Evolutionary conservation across 108 stramenopile genomes (phyloP).

Genomic region (Conticribra weissflogii): DNA sequence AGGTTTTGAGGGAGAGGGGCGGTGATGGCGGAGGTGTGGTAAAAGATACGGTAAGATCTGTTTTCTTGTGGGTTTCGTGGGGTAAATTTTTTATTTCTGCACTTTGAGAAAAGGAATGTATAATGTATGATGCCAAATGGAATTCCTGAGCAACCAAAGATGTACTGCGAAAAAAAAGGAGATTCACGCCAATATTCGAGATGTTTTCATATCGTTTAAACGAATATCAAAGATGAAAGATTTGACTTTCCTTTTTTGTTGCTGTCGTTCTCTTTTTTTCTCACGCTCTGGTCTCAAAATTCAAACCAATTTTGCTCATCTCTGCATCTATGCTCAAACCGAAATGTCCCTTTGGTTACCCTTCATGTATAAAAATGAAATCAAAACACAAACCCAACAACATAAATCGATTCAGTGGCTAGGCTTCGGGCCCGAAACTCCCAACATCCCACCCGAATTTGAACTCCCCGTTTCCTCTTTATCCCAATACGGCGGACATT

Average conservation of each 20-base stretch:
- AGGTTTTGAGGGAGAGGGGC: constrained; percentile 36
- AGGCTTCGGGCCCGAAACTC: constrained; percentile 83
- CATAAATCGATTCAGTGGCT: constrained; percentile 74
- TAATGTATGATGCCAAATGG: no score
- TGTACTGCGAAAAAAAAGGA: no score
- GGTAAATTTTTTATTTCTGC: neutral
- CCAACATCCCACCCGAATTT: constrained; percentile 68
- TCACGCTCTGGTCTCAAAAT: neutral
- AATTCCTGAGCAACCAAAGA: no score
- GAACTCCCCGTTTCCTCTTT: constrained; percentile 78
- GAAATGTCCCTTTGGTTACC: no score
- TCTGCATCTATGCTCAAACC: no score
- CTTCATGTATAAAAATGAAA: no score
- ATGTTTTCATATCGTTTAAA: no score
- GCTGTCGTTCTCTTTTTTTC: neutral
- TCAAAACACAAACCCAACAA: constrained; percentile 3
- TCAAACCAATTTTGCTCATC: no score
- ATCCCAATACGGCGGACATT: constrained; percentile 79
- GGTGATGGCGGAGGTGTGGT: constrained; percentile 27
- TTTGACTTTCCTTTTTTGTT: neutral
- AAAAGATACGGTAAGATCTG: constrained; percentile 35
- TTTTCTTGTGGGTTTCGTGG: no score
- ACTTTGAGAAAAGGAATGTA: no score
- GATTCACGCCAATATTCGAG: no score
- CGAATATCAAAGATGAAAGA: no score